A percentile compares a stretch with the other conserved stretches of the same genome.
phyloP scores from a whole-genome alignment of 176 grass and related monocot genomes.

The Paspalum vaginatum region DNA sequence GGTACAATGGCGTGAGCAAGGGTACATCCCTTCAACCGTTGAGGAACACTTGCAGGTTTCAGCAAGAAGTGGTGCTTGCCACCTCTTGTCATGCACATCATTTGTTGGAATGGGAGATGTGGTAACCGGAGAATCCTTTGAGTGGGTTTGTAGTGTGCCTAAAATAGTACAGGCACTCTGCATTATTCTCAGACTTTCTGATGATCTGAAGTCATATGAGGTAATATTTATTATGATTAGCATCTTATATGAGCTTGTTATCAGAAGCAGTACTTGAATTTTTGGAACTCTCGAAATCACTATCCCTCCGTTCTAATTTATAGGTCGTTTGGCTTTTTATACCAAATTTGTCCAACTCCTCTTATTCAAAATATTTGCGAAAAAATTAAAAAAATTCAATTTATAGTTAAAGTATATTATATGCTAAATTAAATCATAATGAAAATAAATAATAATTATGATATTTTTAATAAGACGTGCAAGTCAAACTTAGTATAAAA shows the following conservation, averaged over 20 bases:
- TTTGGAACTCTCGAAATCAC: not conserved
- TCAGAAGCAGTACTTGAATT: not conserved
- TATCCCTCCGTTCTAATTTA: too few species aligned
- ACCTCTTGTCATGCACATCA: not conserved
- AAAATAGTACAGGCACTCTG: not conserved
- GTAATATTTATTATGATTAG: not conserved
- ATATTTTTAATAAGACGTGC: too few species aligned
- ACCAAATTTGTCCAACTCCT: too few species aligned
- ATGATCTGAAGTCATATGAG: conserved; percentile 10
- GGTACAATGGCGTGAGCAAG: not conserved
- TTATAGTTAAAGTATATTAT: too few species aligned
- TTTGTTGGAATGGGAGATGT: not conserved
- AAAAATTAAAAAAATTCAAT: too few species aligned
- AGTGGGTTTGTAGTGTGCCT: conserved; percentile 1
- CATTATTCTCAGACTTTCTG: not conserved
- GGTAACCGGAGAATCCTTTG: not conserved
- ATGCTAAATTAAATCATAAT: too few species aligned
- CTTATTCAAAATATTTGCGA: too few species aligned
- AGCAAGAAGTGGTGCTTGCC: conserved; percentile 1
- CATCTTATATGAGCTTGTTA: not conserved
- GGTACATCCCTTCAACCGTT: not conserved
- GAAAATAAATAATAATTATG: too few species aligned
- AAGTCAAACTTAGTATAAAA: too few species aligned
- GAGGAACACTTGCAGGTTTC: conserved; percentile 3
- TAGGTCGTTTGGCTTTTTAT: too few species aligned